These are phyloP conservation scores for Phycomyces nitens DNA, from an alignment of 192 early-diverging fungal species.

Conservation along the genomic window DNA sequence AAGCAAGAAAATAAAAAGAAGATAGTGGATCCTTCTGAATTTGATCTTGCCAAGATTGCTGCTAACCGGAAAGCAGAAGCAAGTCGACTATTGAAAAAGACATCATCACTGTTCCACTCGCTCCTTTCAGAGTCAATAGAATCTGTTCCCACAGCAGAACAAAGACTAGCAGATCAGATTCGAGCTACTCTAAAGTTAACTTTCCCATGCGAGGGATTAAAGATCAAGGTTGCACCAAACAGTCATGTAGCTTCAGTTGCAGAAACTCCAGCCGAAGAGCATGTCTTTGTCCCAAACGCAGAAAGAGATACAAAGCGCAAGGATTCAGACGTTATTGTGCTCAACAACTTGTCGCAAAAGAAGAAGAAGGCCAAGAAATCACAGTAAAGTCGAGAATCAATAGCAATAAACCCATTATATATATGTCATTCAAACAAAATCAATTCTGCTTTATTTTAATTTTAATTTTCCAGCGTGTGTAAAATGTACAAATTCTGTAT, in stretches of 20 bases:
- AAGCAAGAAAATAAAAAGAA: not conserved
- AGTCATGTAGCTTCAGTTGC: too few species aligned
- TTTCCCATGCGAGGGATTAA: slow-evolving; percentile 3
- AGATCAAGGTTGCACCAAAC: slow-evolving; percentile 1
- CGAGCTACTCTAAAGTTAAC: slow-evolving; percentile 11
- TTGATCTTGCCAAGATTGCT: slow-evolving; percentile 15
- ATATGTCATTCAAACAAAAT: too few species aligned
- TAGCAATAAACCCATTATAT: too few species aligned
- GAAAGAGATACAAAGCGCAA: too few species aligned
- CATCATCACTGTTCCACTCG: slow-evolving; percentile 8
- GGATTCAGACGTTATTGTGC: too few species aligned
- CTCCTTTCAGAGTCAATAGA: not conserved
- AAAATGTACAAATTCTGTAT: too few species aligned
- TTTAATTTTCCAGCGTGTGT: too few species aligned
- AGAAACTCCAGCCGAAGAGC: too few species aligned
- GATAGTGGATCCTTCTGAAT: slow-evolving; percentile 13
- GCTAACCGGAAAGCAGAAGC: not conserved
- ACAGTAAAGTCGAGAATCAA: too few species aligned
- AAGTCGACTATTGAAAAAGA: not conserved
- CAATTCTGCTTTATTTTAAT: not conserved
- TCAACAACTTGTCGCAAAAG: too few species aligned
- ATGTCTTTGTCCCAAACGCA: too few species aligned
- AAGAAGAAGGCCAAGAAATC: too few species aligned
- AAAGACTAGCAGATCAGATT: slow-evolving; percentile 10
- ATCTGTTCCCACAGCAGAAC: not conserved